Base-by-base conservation (phyloP, 768 basidiomycete species). In the Lactarius trivialis region DNA sequence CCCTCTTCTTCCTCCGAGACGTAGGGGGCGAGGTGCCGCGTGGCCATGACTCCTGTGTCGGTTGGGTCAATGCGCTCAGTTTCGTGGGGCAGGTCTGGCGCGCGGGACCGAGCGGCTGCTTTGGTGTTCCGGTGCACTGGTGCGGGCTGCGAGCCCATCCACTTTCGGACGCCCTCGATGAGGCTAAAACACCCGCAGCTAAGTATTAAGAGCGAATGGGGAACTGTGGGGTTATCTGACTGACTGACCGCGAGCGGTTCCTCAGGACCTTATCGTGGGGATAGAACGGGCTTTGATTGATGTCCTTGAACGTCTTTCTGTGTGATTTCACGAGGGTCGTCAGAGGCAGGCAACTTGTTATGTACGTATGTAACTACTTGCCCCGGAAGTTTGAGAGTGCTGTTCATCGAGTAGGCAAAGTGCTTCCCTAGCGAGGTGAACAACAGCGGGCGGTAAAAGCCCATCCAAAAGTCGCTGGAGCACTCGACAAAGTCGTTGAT, bases 341-440 rank as follows among this genome's bases (percentile, higher is more conserved):
- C 19, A 21, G 14, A 21, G 26, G 61, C 48, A n/a, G 28, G 4
- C 28, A 41, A 58, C 34, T 30, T 15, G n/a, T n/a, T n/a, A n/a
- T 59, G 49, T 32, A 24, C 60, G 51, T 19, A 48, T 30, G 39
- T 39, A 58, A 19, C 7, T 19, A 36, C 86, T 56, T 66, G 89
- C 91, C 89, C 90, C 33, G 89, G 89, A 2, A 92, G 77, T 70
- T 90, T 91, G 54, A 89, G 73, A 4, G 91, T 93, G 67, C 88
- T 90, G 64, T 92, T 93, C 88, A 95, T 93, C n/a, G 85, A 88
- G 75, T 86, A 94, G 12, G 89, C 91, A 74, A 94, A 94, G 70
- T 93, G 92, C 70, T 92, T 90, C 19, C 86, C 88, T 56, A 95
- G 74, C 5, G 86, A 85, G 0, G 93, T 95, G 74, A 93, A 93